Evolutionary conservation across 179 eudicot species (phyloP).

Genomic region (Vitellaria paradoxa): DNA sequence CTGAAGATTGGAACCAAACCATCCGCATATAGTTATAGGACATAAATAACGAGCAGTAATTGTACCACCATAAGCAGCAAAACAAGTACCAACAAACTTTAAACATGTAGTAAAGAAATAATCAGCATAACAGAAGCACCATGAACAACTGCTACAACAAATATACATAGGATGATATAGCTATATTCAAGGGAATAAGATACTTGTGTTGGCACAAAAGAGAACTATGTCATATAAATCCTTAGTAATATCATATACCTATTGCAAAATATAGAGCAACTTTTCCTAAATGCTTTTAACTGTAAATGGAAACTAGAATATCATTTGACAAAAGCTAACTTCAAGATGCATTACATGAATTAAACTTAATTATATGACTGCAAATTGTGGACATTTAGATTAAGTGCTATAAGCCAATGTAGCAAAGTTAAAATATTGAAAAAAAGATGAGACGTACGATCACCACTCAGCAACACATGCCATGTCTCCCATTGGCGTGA

Average conservation of each 20-base stretch:
- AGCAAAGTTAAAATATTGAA: neutral
- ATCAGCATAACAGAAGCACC: too few species aligned
- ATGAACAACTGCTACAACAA: too few species aligned
- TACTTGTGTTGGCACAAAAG: too few species aligned
- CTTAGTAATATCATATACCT: neutral
- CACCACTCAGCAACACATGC: slow-evolving; percentile 71
- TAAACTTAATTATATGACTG: neutral
- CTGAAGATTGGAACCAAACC: too few species aligned
- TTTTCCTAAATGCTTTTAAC: neutral
- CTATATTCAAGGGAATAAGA: too few species aligned
- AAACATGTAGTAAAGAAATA: too few species aligned
- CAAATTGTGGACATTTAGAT: neutral
- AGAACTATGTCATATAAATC: neutral
- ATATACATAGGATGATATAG: too few species aligned
- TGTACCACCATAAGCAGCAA: too few species aligned
- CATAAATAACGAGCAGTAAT: too few species aligned
- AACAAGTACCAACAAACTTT: too few species aligned
- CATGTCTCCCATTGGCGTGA: slow-evolving; percentile 99
- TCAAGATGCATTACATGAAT: too few species aligned
- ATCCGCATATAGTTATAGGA: too few species aligned
- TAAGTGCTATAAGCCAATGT: neutral
- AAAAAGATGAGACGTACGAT: slow-evolving; percentile 49
- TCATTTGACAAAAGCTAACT: neutral
- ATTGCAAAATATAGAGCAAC: neutral
- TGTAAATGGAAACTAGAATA: neutral